Evolutionary conservation across 1,284 basidiomycete genomes (phyloP).

Genomic region (Puccinia horiana): DNA sequence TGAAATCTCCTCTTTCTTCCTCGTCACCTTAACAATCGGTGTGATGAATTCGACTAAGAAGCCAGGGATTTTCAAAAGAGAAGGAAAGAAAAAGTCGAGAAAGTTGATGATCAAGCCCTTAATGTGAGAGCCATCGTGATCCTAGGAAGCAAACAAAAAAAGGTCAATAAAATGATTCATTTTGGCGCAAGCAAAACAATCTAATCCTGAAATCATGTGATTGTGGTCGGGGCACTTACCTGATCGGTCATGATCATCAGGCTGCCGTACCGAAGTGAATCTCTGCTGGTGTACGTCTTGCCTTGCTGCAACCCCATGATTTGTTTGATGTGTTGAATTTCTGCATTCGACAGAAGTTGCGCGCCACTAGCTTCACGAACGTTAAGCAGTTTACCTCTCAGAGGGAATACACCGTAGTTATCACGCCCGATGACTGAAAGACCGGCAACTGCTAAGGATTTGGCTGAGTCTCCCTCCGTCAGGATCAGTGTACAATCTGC

Average conservation of each 20-base stretch:
- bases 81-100: constrained; percentile 95
- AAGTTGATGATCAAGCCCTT: constrained; percentile 99
- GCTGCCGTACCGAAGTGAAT: constrained; percentile 84
- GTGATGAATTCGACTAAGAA: constrained; percentile 99
- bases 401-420: constrained; percentile 94
- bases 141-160: constrained; percentile 63
- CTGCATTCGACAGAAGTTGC: constrained; percentile 95
- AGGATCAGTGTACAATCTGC: constrained; percentile 90
- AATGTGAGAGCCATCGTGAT: constrained; percentile 99
- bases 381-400: constrained; percentile 94
- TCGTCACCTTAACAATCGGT: constrained; percentile 89
- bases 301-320: constrained; percentile 95
- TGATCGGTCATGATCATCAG: constrained; percentile 99
- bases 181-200: neutral
- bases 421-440: constrained; percentile 93
- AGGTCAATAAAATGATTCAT: neutral
- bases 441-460: constrained; percentile 91
- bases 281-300: constrained; percentile 75
- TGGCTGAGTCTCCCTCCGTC: constrained; percentile 99
- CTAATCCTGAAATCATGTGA: neutral
- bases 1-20: constrained; percentile 75
- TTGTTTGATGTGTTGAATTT: constrained; percentile 96
- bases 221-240: constrained; percentile 61
- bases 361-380: constrained; percentile 95
- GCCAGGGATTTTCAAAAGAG: constrained; percentile 82